phyloP scores from a whole-genome alignment of 2,329 filamentous ascomycete genomes.

The Venturia asperata region DNA sequence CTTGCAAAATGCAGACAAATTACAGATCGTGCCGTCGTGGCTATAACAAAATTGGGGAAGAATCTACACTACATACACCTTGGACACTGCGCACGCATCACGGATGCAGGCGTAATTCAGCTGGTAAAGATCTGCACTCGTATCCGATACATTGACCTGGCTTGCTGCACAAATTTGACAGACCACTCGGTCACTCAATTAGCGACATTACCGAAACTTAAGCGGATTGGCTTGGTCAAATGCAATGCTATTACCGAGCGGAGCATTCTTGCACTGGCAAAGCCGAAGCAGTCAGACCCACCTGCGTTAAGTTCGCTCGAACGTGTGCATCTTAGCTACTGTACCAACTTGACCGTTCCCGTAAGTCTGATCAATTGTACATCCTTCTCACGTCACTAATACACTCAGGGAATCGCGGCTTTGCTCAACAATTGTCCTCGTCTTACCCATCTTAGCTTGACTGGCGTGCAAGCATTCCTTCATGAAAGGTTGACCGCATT shows the following conservation, averaged over 20 bases:
- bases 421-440: slow-evolving; percentile 86
- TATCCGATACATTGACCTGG: slow-evolving; percentile 94
- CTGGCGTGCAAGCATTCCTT: slow-evolving; percentile 85
- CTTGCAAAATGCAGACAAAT: slow-evolving; percentile 91
- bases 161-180: slow-evolving; percentile 86
- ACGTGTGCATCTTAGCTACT: slow-evolving; percentile 94
- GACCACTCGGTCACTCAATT: slow-evolving; percentile 79
- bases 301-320: slow-evolving; percentile 65
- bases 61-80: slow-evolving; percentile 96
- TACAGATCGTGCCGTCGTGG: slow-evolving; percentile 78
- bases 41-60: slow-evolving; percentile 85
- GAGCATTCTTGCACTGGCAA: slow-evolving; percentile 78
- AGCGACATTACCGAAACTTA: slow-evolving; percentile 81
- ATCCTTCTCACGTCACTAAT: slow-evolving; percentile 27
- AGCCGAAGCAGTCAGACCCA: slow-evolving; percentile 50
- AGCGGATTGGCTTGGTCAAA: slow-evolving; percentile 91
- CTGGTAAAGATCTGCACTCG: slow-evolving; percentile 82
- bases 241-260: slow-evolving; percentile 83
- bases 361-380: slow-evolving; percentile 45
- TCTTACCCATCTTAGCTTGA: slow-evolving; percentile 88
- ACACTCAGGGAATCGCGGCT: slow-evolving; percentile 70
- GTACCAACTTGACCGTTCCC: slow-evolving; percentile 71
- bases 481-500: slow-evolving; percentile 76
- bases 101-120: slow-evolving; percentile 77
- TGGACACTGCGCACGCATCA: slow-evolving; percentile 87